These are phyloP conservation scores for Tolypocladium nubicola DNA, from an alignment of 2,329 filamentous ascomycete genomes.

Conservation along the genomic window DNA sequence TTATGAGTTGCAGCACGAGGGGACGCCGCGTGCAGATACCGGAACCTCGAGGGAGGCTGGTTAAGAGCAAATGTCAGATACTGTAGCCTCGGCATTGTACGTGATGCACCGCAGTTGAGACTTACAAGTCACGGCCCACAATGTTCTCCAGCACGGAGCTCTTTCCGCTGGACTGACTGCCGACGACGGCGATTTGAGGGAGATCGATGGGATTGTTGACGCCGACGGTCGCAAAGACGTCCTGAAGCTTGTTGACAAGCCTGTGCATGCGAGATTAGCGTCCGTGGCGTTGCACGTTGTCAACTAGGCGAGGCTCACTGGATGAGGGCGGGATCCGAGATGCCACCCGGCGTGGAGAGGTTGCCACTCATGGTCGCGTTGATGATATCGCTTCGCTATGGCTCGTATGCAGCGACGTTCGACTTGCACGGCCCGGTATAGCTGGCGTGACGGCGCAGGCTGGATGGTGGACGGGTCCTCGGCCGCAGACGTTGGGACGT, in stretches of 20 bases:
- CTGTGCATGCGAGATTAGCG: conserved; percentile 23
- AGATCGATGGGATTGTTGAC: conserved; percentile 99
- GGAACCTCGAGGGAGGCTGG: conserved; percentile 86
- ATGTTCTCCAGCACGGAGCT: conserved; percentile 99
- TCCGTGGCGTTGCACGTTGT: neutral
- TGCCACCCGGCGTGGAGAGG: conserved; percentile 41
- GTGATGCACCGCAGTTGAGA: conserved; percentile 12
- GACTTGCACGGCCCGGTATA: neutral
- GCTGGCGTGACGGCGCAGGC: conserved; percentile 2
- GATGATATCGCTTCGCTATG: conserved; percentile 2
- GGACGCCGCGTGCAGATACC: conserved; percentile 95
- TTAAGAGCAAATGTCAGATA: conserved; percentile 6
- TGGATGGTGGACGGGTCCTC: neutral
- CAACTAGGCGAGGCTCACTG: conserved; percentile 32
- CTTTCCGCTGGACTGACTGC: conserved; percentile 98
- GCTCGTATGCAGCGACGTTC: conserved; percentile 5
- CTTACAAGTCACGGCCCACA: conserved; percentile 96
- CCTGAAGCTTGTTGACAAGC: conserved; percentile 97
- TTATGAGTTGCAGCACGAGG: conserved; percentile 95
- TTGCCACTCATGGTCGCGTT: conserved; percentile 20
- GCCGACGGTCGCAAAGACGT: conserved; percentile 97
- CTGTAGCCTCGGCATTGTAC: neutral
- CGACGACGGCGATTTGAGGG: conserved; percentile 95
- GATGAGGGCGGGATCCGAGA: conserved; percentile 57
- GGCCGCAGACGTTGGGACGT: neutral